A percentile compares a stretch with the other conserved stretches of the same genome.
These are phyloP conservation scores for Ogataea dorogensis DNA, from an alignment of 805 yeast species.

Conservation along the genomic window DNA sequence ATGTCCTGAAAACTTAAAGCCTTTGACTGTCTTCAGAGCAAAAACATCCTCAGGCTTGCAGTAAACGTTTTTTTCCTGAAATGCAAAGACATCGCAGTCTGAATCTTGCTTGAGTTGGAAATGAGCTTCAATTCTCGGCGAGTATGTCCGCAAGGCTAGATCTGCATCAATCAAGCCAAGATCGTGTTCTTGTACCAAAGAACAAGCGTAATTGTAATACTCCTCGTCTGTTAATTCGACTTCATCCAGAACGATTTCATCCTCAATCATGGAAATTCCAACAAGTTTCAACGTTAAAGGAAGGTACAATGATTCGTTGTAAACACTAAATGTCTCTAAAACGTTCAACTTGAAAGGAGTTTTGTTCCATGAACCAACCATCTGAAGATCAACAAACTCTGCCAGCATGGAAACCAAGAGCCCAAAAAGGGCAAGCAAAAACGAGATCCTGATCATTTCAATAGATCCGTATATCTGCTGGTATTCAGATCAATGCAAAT, in stretches of 20 bases:
- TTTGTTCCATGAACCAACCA: slow-evolving; percentile 40
- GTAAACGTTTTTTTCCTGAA: slow-evolving; percentile 49
- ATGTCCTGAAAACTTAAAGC: slow-evolving; percentile 20
- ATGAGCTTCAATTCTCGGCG: slow-evolving; percentile 68
- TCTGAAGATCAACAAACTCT: slow-evolving; percentile 28
- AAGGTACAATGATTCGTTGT: slow-evolving; percentile 38
- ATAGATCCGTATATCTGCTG: too few relatives aligned
- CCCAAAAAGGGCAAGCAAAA: slow-evolving; percentile 2
- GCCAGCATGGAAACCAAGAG: slow-evolving; percentile 4
- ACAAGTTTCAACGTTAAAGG: slow-evolving; percentile 33
- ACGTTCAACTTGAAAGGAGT: slow-evolving; percentile 44
- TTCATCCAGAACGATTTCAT: slow-evolving; percentile 28
- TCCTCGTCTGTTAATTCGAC: slow-evolving; percentile 25
- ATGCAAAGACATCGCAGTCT: slow-evolving; percentile 36
- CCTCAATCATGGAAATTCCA: slow-evolving; percentile 24
- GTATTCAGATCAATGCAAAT: too few relatives aligned
- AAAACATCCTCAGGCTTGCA: slow-evolving; percentile 72
- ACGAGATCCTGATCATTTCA: slow-evolving; percentile 3
- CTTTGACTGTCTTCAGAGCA: slow-evolving; percentile 63
- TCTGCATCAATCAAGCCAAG: slow-evolving; percentile 39
- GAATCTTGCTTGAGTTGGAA: slow-evolving; percentile 42
- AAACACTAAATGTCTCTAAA: slow-evolving; percentile 38
- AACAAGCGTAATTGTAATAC: slow-evolving; percentile 24
- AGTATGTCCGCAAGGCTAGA: slow-evolving; percentile 44
- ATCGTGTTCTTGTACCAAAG: slow-evolving; percentile 16